Evolutionary conservation across 371 early-diverging fungal genomes (phyloP).

Genomic region (Lichtheimia corymbifera): DNA sequence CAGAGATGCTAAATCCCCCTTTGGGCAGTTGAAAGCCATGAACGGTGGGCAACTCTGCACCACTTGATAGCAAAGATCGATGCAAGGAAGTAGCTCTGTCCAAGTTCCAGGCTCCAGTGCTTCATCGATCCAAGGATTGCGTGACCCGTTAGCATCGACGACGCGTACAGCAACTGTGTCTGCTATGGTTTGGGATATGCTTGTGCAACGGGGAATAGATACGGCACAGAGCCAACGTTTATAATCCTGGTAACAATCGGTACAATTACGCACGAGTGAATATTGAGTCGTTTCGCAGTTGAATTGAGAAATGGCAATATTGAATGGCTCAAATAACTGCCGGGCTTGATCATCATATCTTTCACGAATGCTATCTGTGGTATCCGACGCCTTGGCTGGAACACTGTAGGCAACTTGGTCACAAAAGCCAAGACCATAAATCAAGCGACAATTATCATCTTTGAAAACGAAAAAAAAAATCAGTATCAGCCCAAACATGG

Average conservation of each 20-base stretch:
- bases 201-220: conserved; percentile 62
- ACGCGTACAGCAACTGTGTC: conserved; percentile 16
- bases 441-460: conserved; percentile 53
- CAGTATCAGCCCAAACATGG: neutral
- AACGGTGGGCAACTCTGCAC: conserved; percentile 69
- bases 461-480: conserved; percentile 13
- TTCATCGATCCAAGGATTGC: conserved; percentile 47
- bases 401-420: conserved; percentile 60
- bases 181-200: neutral
- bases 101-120: conserved; percentile 45
- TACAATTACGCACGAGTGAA: conserved; percentile 65
- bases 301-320: conserved; percentile 53
- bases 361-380: conserved; percentile 25
- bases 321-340: conserved; percentile 50
- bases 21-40: conserved; percentile 62
- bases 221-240: conserved; percentile 70
- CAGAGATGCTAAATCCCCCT: conserved; percentile 43
- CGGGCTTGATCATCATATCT: conserved; percentile 52
- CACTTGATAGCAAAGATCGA: conserved; percentile 65
- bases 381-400: conserved; percentile 12
- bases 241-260: conserved; percentile 60
- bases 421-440: conserved; percentile 61
- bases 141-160: conserved; percentile 36
- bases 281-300: conserved; percentile 61
- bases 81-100: conserved; percentile 63